Conservation (phyloP, 2,329 filamentous ascomycete species). For the Plectosphaerella sp. region DNA sequence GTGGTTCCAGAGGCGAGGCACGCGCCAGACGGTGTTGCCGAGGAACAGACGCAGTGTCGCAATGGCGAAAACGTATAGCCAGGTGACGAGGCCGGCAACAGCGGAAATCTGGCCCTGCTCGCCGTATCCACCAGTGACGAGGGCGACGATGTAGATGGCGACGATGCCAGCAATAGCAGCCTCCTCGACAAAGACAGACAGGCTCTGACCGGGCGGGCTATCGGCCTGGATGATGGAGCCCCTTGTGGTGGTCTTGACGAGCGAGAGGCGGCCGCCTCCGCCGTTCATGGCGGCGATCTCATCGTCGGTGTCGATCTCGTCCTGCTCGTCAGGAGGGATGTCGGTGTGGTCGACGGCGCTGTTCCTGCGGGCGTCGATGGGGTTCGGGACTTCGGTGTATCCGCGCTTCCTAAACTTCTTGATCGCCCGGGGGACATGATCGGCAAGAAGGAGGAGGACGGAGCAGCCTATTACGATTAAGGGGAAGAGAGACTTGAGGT, state of each 20-base stretch:
- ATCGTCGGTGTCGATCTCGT: conserved; percentile 54
- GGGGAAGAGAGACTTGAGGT: conserved; percentile 76
- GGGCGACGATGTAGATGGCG: conserved; percentile 60
- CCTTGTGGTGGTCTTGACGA: conserved; percentile 57
- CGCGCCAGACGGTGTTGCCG: conserved; percentile 58
- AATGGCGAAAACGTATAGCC: conserved; percentile 76
- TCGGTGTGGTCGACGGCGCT: conserved; percentile 43
- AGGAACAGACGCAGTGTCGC: conserved; percentile 67
- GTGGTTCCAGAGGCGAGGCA: conserved; percentile 86
- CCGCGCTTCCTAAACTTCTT: conserved; percentile 27
- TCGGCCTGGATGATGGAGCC: conserved; percentile 65
- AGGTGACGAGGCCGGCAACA: conserved; percentile 64
- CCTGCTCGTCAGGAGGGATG: conserved; percentile 41
- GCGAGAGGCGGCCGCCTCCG: conserved; percentile 47
- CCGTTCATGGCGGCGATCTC: conserved; percentile 52
- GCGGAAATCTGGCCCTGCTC: conserved; percentile 54
- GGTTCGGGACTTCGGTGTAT: conserved; percentile 52
- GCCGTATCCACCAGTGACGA: conserved; percentile 58
- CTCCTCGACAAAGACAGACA: conserved; percentile 70
- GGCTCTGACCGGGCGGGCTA: conserved; percentile 67
- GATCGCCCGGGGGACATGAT: not conserved
- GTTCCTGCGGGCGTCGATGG: conserved; percentile 25
- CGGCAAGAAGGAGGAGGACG: conserved; percentile 53
- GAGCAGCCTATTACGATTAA: conserved; percentile 68
- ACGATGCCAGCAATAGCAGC: conserved; percentile 69